phyloP scores from a whole-genome alignment of 2,329 filamentous ascomycete genomes.

The Orbilia ellipsospora region DNA sequence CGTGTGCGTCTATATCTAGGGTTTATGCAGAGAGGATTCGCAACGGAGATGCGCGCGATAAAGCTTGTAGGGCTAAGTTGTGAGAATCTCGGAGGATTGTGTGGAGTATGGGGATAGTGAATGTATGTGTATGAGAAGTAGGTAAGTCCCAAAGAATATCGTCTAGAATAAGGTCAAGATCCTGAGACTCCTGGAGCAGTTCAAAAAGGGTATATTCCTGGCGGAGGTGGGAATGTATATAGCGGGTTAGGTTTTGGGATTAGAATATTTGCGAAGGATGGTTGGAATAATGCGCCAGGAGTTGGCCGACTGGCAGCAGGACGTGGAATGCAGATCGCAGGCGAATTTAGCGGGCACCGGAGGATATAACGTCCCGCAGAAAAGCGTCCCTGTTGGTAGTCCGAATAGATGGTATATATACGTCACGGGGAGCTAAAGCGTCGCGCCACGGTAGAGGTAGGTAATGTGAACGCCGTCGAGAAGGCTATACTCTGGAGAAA shows the following conservation, averaged over 20 bases:
- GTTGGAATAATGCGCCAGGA: slow-evolving; percentile 36
- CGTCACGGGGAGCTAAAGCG: slow-evolving; percentile 40
- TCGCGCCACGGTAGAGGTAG: slow-evolving; percentile 19
- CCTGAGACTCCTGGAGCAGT: slow-evolving; percentile 26
- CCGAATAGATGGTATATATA: slow-evolving; percentile 32
- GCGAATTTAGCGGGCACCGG: slow-evolving; percentile 48
- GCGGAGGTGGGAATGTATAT: slow-evolving; percentile 34
- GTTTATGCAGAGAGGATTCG: slow-evolving; percentile 37
- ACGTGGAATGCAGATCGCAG: slow-evolving; percentile 51
- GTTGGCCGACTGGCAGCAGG: slow-evolving; percentile 20
- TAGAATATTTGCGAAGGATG: slow-evolving; percentile 29
- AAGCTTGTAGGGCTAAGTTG: slow-evolving; percentile 24
- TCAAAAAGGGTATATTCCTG: slow-evolving; percentile 31
- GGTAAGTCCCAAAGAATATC: background rate
- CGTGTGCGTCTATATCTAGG: slow-evolving; percentile 34
- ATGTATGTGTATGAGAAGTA: slow-evolving; percentile 8
- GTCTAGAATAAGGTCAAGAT: slow-evolving; percentile 4
- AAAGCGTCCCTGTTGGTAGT: slow-evolving; percentile 29
- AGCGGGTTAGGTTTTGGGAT: slow-evolving; percentile 15
- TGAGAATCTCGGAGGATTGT: slow-evolving; percentile 52
- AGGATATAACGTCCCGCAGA: slow-evolving; percentile 55
- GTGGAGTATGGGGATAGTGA: slow-evolving; percentile 13
- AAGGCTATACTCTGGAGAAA: slow-evolving; percentile 39
- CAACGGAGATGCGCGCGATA: slow-evolving; percentile 39
- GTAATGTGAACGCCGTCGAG: slow-evolving; percentile 18